phyloP scores from a whole-genome alignment of 352 stramenopile species.

The Thalassiosira mediterranea region DNA sequence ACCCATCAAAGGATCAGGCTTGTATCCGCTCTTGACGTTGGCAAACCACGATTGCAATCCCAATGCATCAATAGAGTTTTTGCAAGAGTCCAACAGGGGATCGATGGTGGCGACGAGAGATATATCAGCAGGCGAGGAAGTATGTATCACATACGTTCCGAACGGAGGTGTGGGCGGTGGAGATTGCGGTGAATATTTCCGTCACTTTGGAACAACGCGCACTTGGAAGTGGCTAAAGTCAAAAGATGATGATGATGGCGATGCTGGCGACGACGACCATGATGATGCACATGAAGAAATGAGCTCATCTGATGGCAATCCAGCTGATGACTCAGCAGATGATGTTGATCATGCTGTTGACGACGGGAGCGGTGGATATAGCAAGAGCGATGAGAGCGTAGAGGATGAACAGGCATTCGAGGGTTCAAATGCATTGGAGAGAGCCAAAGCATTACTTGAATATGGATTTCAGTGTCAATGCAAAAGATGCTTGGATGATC shows the following conservation, averaged over 20 bases:
- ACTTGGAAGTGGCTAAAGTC: constrained; percentile 51
- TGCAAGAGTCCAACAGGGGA: constrained; percentile 22
- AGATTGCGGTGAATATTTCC: constrained; percentile 22
- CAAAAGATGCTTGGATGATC: too few relatives aligned
- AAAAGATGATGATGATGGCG: constrained; percentile 20
- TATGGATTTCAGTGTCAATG: constrained; percentile 49
- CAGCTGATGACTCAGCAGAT: too few relatives aligned
- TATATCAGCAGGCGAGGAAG: constrained; percentile 31
- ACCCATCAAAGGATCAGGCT: constrained; percentile 35
- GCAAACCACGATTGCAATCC: constrained; percentile 54
- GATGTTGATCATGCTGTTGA: too few relatives aligned
- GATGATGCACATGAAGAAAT: constrained; percentile 8
- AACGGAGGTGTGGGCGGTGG: constrained; percentile 37
- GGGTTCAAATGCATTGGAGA: constrained; percentile 13
- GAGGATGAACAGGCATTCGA: constrained; percentile 12
- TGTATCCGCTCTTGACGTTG: constrained; percentile 46
- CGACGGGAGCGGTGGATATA: too few relatives aligned
- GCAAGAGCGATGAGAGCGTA: constrained; percentile 2
- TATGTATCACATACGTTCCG: constrained; percentile 43
- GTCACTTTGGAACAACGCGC: constrained; percentile 32
- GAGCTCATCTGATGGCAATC: too few relatives aligned
- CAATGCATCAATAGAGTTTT: constrained; percentile 54
- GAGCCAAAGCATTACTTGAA: constrained; percentile 25
- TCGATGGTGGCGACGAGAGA: constrained; percentile 34
- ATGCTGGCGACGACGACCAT: constrained; percentile 20